phyloP scores from a whole-genome alignment of 768 basidiomycete species.

The Punctularia strigosozonata region DNA sequence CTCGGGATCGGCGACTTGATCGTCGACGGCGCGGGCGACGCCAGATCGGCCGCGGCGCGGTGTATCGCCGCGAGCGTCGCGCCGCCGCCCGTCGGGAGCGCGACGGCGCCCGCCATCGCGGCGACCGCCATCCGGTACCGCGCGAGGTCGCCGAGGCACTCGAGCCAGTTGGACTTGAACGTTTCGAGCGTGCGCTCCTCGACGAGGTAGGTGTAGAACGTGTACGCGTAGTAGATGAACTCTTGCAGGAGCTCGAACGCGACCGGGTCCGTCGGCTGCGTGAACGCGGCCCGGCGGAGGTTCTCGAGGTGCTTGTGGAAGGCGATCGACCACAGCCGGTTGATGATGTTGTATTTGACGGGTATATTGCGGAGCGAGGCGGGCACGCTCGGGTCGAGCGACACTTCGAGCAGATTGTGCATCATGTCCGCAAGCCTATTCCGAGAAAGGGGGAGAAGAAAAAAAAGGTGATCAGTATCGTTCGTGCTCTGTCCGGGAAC shows the following conservation, averaged over 20 bases:
- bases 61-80: slow-evolving; percentile 36
- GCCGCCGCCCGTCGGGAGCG: slow-evolving; percentile 20
- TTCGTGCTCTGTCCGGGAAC: too few relatives aligned
- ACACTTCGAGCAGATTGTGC: slow-evolving; percentile 78
- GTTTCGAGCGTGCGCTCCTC: slow-evolving; percentile 63
- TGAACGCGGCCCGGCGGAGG: slow-evolving; percentile 74
- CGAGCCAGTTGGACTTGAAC: slow-evolving; percentile 85
- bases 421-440: slow-evolving; percentile 83
- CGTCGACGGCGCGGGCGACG: too few relatives aligned
- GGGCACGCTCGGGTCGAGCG: slow-evolving; percentile 78
- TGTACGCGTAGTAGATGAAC: slow-evolving; percentile 92
- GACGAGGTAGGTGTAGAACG: slow-evolving; percentile 81
- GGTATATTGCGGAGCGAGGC: slow-evolving; percentile 84
- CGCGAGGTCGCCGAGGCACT: slow-evolving; percentile 92
- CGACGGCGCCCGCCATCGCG: slow-evolving; percentile 54
- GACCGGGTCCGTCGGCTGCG: slow-evolving; percentile 37
- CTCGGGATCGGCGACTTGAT: not conserved
- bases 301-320: slow-evolving; percentile 89
- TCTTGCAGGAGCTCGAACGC: slow-evolving; percentile 90
- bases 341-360: slow-evolving; percentile 90
- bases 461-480: slow-evolving; percentile 39
- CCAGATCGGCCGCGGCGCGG: slow-evolving; percentile 37
- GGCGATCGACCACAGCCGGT: slow-evolving; percentile 82
- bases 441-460: slow-evolving; percentile 9
- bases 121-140: slow-evolving; percentile 94